Base-by-base conservation (phyloP, 1,284 basidiomycete species). In the Ganoderma resinaceum region DNA sequence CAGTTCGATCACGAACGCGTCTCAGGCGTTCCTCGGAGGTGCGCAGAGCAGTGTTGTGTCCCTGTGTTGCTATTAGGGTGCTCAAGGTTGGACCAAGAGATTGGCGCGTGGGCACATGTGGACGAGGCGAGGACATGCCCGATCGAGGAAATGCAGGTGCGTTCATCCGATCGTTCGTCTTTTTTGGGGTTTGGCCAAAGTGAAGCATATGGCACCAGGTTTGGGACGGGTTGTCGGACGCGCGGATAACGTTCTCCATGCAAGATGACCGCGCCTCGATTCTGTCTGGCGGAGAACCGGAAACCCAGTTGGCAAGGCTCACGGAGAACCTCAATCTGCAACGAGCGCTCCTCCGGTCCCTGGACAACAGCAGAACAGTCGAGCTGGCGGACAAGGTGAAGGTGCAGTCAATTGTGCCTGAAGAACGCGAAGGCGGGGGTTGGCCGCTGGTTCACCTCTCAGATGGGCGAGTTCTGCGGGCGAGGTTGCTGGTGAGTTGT, bases 311-410 rank as follows among this genome's bases (percentile, higher is more conserved):
- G 89, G 90, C 95, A 9, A 87, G 88, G 49, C 84, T 98, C 76
- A 95, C 92, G 0, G 96, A 98, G 79, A 97, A 96, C 77, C 83
- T 96, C 58, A 98, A 98, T 77, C 84, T 98, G 1, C 97, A 98
- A 80, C 88, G 92, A 7, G 95, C 88, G 0, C 87, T 96, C 31
- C 83, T 97, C 26, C 84, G 84, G 1, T 85, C 86, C 73, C 81
- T 95, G 3, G 80, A 82, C 5, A 73, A 73, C 11, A 71, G 81
- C 14, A 81, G 84, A 2, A 75, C 79, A 18, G 80, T 94, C 0
- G 78, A 87, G 46, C 73, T 96, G 2, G 73, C 90, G 16, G 90
- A 95, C 76, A 87, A 87, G 57, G 87, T 88, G 59, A 92, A 88
- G 74, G 94, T 95, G 23, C 83, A 86, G 49, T 83, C 83, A 6